A percentile compares a stretch with the other conserved stretches of the same genome.
Evolutionary conservation across 768 basidiomycete species (phyloP).

Genomic region (Suillus fuscotomentosus): DNA sequence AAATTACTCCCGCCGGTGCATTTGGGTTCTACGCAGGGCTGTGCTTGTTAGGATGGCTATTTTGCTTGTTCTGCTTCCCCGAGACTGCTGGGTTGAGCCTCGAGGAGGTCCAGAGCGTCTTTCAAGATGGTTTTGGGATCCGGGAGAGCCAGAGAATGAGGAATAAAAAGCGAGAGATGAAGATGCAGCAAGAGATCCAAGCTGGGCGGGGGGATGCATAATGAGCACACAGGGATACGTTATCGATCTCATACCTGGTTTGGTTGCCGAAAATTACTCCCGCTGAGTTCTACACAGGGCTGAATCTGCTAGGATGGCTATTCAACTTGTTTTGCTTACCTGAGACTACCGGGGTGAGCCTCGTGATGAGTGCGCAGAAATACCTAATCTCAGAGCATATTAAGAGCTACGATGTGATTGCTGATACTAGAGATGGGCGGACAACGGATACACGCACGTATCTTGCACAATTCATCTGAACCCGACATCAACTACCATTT

Average conservation of each 20-base stretch:
- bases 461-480: neutral
- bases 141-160: conserved; percentile 52
- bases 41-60: conserved; percentile 67
- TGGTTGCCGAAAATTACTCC: conserved; percentile 48
- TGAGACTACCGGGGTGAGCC: conserved; percentile 55
- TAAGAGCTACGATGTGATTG: neutral
- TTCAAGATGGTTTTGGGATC: conserved; percentile 64
- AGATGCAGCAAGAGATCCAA: conserved; percentile 23
- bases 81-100: conserved; percentile 76
- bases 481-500: neutral
- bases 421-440: neutral
- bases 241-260: neutral
- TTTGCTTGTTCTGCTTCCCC: conserved; percentile 70
- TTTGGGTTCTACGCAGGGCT: conserved; percentile 78
- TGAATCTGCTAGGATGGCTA: conserved; percentile 65
- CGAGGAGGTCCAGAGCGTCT: conserved; percentile 65
- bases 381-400: neutral
- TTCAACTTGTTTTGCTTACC: conserved; percentile 74
- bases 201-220: neutral
- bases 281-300: conserved; percentile 68
- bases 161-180: conserved; percentile 42
- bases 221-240: neutral
- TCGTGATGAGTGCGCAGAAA: neutral
- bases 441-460: neutral
- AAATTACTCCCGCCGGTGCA: conserved; percentile 71